Evolutionary conservation across 495 filamentous ascomycete genomes (phyloP).

Genomic region (Penicillium turbatum): DNA sequence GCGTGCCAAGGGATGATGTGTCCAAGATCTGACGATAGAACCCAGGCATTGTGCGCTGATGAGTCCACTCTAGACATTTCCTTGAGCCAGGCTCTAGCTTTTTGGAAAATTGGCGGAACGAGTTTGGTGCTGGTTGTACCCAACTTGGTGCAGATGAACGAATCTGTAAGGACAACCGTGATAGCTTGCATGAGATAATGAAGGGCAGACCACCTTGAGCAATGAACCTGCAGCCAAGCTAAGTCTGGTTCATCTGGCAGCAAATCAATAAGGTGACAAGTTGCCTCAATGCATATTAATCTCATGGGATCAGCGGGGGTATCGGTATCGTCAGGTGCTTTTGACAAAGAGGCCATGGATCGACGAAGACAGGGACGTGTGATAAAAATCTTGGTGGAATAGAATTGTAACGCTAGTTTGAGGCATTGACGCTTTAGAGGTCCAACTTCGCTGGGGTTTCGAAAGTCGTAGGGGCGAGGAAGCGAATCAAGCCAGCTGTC

Average conservation of each 20-base stretch:
- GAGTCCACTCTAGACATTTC: neutral
- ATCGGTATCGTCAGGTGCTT: conserved; percentile 31
- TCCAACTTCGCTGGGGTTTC: conserved; percentile 15
- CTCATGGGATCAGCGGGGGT: neutral
- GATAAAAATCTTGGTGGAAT: conserved; percentile 51
- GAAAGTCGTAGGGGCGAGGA: conserved; percentile 42
- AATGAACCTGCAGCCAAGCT: neutral
- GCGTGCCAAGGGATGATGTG: too few relatives aligned
- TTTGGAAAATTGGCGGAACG: neutral
- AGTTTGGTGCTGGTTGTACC: neutral
- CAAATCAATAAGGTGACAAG: neutral
- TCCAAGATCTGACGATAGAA: neutral
- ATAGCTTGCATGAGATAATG: neutral
- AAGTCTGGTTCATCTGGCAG: conserved; percentile 25
- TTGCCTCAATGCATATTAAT: neutral
- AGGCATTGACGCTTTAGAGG: conserved; percentile 22
- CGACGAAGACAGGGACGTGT: conserved; percentile 55
- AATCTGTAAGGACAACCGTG: neutral
- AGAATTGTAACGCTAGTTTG: conserved; percentile 46
- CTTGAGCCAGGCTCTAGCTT: neutral
- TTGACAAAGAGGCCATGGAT: conserved; percentile 6
- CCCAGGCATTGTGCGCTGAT: neutral
- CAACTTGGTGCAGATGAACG: neutral
- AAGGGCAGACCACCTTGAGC: neutral
- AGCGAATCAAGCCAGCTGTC: conserved; percentile 47